Conservation (phyloP, 2,329 filamentous ascomycete genomes). For the Talaromyces funiculosus region DNA sequence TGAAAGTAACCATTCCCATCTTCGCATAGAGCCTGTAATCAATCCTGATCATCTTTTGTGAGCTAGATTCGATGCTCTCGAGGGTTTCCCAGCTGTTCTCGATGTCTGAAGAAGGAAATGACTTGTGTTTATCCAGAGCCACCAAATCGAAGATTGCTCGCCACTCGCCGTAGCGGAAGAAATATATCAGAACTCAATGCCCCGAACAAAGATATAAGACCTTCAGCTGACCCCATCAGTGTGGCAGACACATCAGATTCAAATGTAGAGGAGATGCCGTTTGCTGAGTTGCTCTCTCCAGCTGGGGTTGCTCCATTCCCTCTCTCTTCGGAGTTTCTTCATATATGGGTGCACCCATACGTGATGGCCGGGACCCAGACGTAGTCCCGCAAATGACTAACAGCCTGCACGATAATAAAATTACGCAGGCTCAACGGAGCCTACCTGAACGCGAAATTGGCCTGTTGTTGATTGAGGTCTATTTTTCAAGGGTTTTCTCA, state of each 20-base stretch:
- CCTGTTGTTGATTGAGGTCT: conserved; percentile 3
- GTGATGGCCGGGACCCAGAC: neutral
- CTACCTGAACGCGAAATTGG: conserved; percentile 3
- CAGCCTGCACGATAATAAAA: neutral
- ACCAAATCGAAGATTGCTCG: conserved; percentile 5
- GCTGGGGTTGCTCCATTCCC: neutral
- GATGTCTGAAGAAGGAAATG: conserved; percentile 1
- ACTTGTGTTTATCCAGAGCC: conserved; percentile 3
- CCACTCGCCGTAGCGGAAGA: neutral
- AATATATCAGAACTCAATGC: neutral
- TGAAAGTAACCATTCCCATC: neutral
- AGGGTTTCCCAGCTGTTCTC: conserved; percentile 1
- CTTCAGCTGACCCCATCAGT: neutral
- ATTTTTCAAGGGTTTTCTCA: conserved; percentile 6
- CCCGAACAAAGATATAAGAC: neutral
- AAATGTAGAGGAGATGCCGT: neutral
- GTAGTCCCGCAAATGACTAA: neutral
- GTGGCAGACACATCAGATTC: neutral
- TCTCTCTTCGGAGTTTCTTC: neutral
- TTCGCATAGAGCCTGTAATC: neutral
- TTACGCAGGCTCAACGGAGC: neutral
- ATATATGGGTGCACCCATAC: neutral
- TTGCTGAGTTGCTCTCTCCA: neutral
- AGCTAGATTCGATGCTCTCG: conserved; percentile 4
- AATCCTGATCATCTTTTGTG: neutral